Conservation (phyloP, 192 early-diverging fungal genomes). For the Gonapodya prolifera region DNA sequence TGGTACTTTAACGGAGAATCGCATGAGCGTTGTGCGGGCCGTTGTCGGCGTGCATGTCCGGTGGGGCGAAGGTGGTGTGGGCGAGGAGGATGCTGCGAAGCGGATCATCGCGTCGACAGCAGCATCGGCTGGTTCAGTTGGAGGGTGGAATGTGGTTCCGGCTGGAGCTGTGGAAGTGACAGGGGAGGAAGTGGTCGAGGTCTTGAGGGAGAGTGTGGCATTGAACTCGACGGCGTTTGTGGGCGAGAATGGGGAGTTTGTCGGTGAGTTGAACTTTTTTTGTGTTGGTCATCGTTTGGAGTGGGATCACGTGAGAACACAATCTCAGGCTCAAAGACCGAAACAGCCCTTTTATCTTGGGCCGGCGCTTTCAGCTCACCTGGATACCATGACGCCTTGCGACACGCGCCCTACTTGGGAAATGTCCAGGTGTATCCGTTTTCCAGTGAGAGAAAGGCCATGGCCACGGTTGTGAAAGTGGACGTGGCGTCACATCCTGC, state of each 20-base stretch:
- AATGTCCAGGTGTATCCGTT: conserved; percentile 12
- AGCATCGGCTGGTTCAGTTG: not conserved
- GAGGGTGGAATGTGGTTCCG: too few species aligned
- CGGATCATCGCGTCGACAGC: not conserved
- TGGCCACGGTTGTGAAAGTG: conserved; percentile 9
- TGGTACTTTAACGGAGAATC: conserved; percentile 73
- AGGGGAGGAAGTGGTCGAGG: not conserved
- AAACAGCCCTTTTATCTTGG: conserved; percentile 68
- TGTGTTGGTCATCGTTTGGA: too few species aligned
- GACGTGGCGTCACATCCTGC: too few species aligned
- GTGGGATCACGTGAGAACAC: too few species aligned
- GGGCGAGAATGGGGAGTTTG: conserved; percentile 47
- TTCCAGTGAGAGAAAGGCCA: conserved; percentile 9
- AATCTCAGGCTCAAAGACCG: conserved; percentile 72
- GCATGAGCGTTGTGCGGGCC: conserved; percentile 65
- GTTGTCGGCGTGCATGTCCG: conserved; percentile 19
- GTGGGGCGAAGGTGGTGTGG: too few species aligned
- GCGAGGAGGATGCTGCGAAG: not conserved
- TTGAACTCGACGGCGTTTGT: conserved; percentile 70
- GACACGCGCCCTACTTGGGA: not conserved
- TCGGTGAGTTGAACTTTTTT: too few species aligned
- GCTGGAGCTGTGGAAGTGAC: too few species aligned
- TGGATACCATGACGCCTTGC: too few species aligned
- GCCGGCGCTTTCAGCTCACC: too few species aligned
- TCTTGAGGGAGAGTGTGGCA: conserved; percentile 45